phyloP scores from a whole-genome alignment of 305 asterid genomes.

The Fraxinus floribunda region DNA sequence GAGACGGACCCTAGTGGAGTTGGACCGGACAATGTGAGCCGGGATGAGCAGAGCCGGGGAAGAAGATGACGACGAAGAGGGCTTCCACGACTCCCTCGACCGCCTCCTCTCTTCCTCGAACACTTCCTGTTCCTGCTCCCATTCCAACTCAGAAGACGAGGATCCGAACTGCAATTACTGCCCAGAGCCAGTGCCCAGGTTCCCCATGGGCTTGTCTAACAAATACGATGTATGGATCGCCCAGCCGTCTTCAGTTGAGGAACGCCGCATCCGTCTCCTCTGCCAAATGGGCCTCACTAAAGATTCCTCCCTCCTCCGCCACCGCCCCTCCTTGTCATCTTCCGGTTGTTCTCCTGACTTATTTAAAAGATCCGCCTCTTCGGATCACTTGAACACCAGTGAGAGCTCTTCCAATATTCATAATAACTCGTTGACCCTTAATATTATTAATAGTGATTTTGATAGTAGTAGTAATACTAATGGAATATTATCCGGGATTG shows the following conservation, averaged over 20 bases:
- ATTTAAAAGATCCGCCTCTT: background rate
- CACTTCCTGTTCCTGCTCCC: conserved; percentile 82
- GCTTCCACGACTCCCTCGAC: conserved; percentile 85
- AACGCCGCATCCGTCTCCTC: conserved; percentile 78
- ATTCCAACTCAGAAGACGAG: conserved; percentile 49
- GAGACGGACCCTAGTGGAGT: conserved; percentile 18
- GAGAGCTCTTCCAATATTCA: conserved; percentile 25
- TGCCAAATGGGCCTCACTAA: conserved; percentile 73
- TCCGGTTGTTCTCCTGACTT: background rate
- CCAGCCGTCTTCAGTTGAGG: conserved; percentile 78
- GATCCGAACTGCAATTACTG: conserved; percentile 36
- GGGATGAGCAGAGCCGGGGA: conserved; percentile 64
- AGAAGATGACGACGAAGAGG: conserved; percentile 59
- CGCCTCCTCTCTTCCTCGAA: conserved; percentile 79
- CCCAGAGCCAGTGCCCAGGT: conserved; percentile 43
- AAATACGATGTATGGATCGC: conserved; percentile 91
- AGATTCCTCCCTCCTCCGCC: conserved; percentile 70
- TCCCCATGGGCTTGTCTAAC: conserved; percentile 51
- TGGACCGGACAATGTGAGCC: conserved; percentile 51
- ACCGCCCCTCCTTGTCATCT: conserved; percentile 46
- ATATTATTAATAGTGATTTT: conserved; percentile 6
- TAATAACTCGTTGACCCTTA: conserved; percentile 3
- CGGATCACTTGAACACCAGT: conserved; percentile 38
- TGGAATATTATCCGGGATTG: conserved; percentile 31
- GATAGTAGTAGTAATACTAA: conserved; percentile 16